Evolutionary conservation across 257 asterid species (phyloP), one percentile per base, ranked within the genome.

Genomic region (Fraxinus quadrangulata): DNA sequence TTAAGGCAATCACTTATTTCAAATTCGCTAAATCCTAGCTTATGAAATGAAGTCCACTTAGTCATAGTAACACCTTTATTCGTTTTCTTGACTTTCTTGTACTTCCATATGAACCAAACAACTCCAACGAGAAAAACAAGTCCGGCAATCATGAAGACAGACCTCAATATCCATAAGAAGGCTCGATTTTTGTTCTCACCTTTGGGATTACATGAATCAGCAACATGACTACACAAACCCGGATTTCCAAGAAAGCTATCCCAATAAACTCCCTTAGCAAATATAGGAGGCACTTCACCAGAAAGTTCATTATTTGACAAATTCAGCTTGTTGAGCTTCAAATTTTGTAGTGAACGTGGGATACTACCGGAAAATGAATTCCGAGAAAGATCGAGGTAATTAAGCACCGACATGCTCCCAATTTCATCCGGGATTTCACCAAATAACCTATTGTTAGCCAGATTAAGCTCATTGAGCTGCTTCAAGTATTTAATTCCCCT

Each of bases 21-120:
- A 49, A 74, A 82, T 77, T 90, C 96, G 42, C 84, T 83, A 65
- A 94, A 94, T 21, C 87, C 90, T n/a, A 92, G 81, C 77, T 83
- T 94, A 45, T 94, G 96, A 75, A 94, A 94, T 1, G 96, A 90
- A 4, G 92, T 94, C 98, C 98, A 94, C 75, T 90, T 90, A 10
- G 91, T 83, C 47, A 85, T 74, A n/a, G 76, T 73, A 11, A 67
- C 80, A 24, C 80, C 87, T 26, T 72, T 77, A 67, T 77, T 79
- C 72, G 75, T 63, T 69, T 76, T 61, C 84, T 79, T 59, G 45
- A 85, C 42, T 26, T 80, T 85, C 83, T 83, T 84, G 87, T 78
- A 85, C 86, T 82, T 92, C 83, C 81, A 70, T 14, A 80, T 56
- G 61, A 90, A 84, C 83, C 86, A 87, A 72, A 77, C 83, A 70